Percentiles rank a stretch among this genome's conserved stretches.
phyloP scores from a whole-genome alignment of 1,284 basidiomycete species.

The Pascua guehoae region DNA sequence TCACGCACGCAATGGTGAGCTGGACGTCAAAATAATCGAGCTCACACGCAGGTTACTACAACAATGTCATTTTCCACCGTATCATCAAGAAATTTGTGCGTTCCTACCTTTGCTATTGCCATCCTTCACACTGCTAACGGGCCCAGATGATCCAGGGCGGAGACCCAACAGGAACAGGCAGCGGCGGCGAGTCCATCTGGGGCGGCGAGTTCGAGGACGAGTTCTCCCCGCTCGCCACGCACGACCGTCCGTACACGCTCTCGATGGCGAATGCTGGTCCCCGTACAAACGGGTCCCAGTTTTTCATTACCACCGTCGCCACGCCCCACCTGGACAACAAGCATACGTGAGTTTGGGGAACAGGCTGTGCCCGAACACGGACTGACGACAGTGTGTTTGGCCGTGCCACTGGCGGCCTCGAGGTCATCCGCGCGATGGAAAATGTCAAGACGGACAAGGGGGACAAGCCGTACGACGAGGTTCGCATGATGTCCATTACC shows the following conservation, averaged over 20 bases:
- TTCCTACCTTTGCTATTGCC: conserved; percentile 6
- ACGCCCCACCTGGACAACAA: conserved; percentile 79
- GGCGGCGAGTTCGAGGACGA: conserved; percentile 94
- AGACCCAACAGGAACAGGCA: conserved; percentile 71
- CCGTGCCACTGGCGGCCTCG: conserved; percentile 53
- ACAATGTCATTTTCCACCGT: conserved; percentile 92
- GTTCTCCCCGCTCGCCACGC: conserved; percentile 79
- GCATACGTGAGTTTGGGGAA: conserved; percentile 51
- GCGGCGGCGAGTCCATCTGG: conserved; percentile 96
- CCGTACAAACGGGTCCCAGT: conserved; percentile 83
- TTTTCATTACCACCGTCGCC: conserved; percentile 96
- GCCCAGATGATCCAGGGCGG: conserved; percentile 93
- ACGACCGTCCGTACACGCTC: conserved; percentile 95
- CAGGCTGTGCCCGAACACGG: neutral
- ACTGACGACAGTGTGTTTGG: conserved; percentile 54
- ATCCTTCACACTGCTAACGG: conserved; percentile 9
- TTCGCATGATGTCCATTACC: conserved; percentile 60
- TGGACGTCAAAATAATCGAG: conserved; percentile 43
- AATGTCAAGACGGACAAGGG: conserved; percentile 65
- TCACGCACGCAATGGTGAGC: conserved; percentile 64
- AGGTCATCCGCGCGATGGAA: conserved; percentile 59
- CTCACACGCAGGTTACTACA: conserved; percentile 64
- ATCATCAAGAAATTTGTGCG: conserved; percentile 90
- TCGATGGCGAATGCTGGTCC: conserved; percentile 94
- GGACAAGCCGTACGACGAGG: conserved; percentile 85